Percentiles rank a stretch among this genome's conserved stretches.
phyloP scores from a whole-genome alignment of 2,329 filamentous ascomycete species.

The Scedosporium boydii region DNA sequence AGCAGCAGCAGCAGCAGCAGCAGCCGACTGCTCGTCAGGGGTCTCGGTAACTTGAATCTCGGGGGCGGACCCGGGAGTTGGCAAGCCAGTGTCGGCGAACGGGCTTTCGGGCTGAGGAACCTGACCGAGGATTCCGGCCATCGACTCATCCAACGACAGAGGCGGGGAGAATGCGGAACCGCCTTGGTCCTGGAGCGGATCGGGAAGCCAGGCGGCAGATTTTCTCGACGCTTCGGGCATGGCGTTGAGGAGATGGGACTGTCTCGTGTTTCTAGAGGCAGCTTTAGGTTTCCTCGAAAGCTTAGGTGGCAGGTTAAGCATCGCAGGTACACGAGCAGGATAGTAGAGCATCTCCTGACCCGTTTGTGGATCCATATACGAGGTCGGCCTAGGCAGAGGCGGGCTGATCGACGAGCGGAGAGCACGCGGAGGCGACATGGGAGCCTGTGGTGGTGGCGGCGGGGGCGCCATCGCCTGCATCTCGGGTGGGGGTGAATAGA shows the following conservation, averaged over 20 bases:
- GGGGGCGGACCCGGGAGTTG: neutral
- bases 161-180: conserved; percentile 20
- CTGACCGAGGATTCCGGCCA: neutral
- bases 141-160: neutral
- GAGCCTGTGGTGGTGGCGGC: conserved; percentile 6
- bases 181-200: conserved; percentile 29
- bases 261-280: conserved; percentile 56
- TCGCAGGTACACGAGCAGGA: conserved; percentile 84
- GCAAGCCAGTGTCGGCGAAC: neutral
- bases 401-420: neutral
- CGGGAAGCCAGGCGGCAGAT: conserved; percentile 31
- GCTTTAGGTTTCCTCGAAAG: conserved; percentile 65
- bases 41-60: conserved; percentile 2
- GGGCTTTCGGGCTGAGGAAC: neutral
- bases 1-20: neutral
- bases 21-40: too few species aligned
- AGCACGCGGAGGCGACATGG: neutral
- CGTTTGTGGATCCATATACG: conserved; percentile 53
- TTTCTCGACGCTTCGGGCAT: conserved; percentile 28
- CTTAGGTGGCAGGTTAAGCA: conserved; percentile 85
- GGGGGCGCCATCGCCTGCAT: conserved; percentile 11
- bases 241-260: conserved; percentile 61
- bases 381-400: conserved; percentile 22
- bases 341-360: conserved; percentile 87
- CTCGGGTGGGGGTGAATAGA: conserved; percentile 9